Base-by-base conservation (phyloP, 768 basidiomycete species). In the Panaeolus cyanescens region DNA sequence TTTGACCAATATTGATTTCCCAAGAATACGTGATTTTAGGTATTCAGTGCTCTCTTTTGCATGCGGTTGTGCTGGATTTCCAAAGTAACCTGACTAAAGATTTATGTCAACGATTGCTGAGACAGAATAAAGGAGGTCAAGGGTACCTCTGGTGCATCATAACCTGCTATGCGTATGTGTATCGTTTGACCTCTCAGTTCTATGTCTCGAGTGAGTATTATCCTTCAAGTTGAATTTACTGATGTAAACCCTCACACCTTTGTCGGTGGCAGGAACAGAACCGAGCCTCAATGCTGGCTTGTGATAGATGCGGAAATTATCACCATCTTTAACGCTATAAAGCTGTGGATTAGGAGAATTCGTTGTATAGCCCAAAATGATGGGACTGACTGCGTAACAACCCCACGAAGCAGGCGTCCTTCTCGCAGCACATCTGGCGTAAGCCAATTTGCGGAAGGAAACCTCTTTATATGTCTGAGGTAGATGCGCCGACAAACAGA, bases 261-360 rank as follows among this genome's bases (percentile, higher is more conserved):
- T 89, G 19, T 72, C 65, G 28, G 72, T 70, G 3, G 77, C 70
- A 0, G 95, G 93, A 34, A 95, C 77, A 13, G 72, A 70, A 59
- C 91, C 82, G 55, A 92, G 79, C 64, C 88, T 91, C 28, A 92
- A 70, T 0, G 83, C 80, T 0, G 96, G 95, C 0, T 88, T 95
- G 69, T 99, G 96, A 66, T 87, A 97, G 31, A 99, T 71, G 28
- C 91, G 79, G 72, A 96, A 95, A 69, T 93, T 93, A 73, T 98
- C 96, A 12, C 83, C 87, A 68, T 95, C 93, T 3, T 91, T 91
- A 56, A 94, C 93, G 62, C 92, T 93, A 30, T 55, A 3, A 54
- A 45, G 42, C 5, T 31, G 53, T 32, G 5, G 40, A 25, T 65
- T 32, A 36, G 34, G 61, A 32, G 59, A 50, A 37, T 7, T 40